These are phyloP conservation scores for Daldinia eschscholtzii DNA, from an alignment of 2,329 filamentous ascomycete species.

Conservation along the genomic window DNA sequence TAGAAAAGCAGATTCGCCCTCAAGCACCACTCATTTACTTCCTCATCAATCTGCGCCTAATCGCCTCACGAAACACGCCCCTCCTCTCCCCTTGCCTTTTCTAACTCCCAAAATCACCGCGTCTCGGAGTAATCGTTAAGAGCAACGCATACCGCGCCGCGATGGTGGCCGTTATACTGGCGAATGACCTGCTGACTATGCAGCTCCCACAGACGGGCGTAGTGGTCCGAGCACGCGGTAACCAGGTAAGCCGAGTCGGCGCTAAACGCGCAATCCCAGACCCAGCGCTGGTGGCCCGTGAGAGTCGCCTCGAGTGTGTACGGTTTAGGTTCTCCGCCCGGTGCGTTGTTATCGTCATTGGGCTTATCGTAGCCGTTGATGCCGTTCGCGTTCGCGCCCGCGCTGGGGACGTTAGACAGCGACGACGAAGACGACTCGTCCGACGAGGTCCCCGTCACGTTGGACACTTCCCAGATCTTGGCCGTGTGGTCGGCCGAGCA, in stretches of 20 bases:
- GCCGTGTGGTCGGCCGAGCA: conserved; percentile 94
- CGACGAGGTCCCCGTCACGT: conserved; percentile 59
- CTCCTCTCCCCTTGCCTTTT: too few relatives aligned
- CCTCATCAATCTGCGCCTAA: not conserved
- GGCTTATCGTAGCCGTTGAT: conserved; percentile 28
- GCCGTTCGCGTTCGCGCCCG: conserved; percentile 20
- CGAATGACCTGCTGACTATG: conserved; percentile 88
- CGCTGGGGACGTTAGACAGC: conserved; percentile 9
- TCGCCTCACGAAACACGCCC: not conserved
- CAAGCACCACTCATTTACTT: not conserved
- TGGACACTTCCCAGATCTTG: conserved; percentile 92
- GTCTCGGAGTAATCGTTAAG: conserved; percentile 85
- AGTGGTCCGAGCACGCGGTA: conserved; percentile 93
- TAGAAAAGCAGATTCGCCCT: not conserved
- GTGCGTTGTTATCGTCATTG: conserved; percentile 40
- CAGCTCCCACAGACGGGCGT: conserved; percentile 91
- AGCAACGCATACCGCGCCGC: conserved; percentile 91
- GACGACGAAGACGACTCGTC: conserved; percentile 33
- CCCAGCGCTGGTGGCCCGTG: conserved; percentile 92
- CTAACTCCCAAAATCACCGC: conserved; percentile 47
- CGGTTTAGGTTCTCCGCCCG: conserved; percentile 61
- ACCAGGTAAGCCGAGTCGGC: conserved; percentile 94
- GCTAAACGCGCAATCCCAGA: conserved; percentile 97
- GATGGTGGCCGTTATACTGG: conserved; percentile 95
- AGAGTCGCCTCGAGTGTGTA: conserved; percentile 89